Percentiles rank a stretch among this genome's conserved stretches.
Evolutionary conservation across 495 filamentous ascomycete genomes (phyloP).

Genomic region (Penicillium samsonianum): DNA sequence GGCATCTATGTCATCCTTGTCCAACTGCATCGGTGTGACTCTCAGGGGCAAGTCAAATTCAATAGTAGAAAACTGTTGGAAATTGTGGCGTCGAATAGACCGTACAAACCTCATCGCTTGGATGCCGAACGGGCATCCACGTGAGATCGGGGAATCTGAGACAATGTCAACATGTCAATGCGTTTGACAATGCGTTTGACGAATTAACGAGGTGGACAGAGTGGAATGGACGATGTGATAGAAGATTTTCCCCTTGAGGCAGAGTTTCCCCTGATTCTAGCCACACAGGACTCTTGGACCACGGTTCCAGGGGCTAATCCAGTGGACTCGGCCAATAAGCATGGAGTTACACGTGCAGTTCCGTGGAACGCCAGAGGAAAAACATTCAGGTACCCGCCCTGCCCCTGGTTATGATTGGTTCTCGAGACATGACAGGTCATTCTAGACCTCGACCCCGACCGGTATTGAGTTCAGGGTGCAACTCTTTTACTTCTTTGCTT

Average conservation of each 20-base stretch:
- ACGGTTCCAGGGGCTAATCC: constrained; percentile 28
- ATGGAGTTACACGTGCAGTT: constrained; percentile 15
- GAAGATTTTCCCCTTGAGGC: constrained; percentile 6
- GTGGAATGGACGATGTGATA: background rate
- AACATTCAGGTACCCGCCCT: constrained; percentile 34
- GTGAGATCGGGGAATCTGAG: constrained; percentile 36
- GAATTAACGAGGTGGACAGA: background rate
- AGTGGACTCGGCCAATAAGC: constrained; percentile 22
- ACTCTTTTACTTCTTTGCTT: background rate
- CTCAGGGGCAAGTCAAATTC: constrained; percentile 5
- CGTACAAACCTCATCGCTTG: background rate
- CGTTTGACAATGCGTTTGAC: constrained; percentile 1
- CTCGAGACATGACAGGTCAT: constrained; percentile 26
- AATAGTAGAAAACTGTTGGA: no score
- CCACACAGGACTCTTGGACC: constrained; percentile 24
- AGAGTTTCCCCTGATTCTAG: constrained; percentile 27
- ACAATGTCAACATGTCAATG: constrained; percentile 8
- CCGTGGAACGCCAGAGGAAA: constrained; percentile 15
- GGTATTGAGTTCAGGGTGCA: background rate
- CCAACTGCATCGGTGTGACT: constrained; percentile 6
- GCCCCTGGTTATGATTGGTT: constrained; percentile 22
- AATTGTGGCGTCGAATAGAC: no score
- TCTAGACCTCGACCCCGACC: constrained; percentile 19
- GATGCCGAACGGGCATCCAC: constrained; percentile 33
- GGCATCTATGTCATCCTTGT: constrained; percentile 3